A percentile compares a stretch with the other conserved stretches of the same genome.
phyloP scores from a whole-genome alignment of 495 filamentous ascomycete genomes.

The Aspergillus nanangensis region DNA sequence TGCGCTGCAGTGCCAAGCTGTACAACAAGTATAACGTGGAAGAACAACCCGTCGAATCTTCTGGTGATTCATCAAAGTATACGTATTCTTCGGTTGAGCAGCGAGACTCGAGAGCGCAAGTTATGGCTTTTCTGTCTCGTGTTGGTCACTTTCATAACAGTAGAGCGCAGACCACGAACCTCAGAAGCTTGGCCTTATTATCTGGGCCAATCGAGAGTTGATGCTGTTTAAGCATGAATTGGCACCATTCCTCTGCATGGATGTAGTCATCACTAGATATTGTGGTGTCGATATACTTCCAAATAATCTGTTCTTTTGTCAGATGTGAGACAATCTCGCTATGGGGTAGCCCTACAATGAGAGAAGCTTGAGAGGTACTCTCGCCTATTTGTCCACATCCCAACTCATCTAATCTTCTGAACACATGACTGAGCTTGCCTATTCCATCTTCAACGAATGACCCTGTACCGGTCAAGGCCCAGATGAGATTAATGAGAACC shows the following conservation, averaged over 20 bases:
- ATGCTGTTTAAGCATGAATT: slow-evolving; percentile 55
- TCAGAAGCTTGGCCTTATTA: slow-evolving; percentile 64
- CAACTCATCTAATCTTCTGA: slow-evolving; percentile 30
- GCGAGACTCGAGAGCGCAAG: slow-evolving; percentile 56
- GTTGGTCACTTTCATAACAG: slow-evolving; percentile 15
- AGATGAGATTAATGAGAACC: slow-evolving; percentile 56
- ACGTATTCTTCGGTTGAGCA: slow-evolving; percentile 48
- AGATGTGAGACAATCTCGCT: slow-evolving; percentile 6
- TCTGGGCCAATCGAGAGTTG: slow-evolving; percentile 57
- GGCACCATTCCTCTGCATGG: slow-evolving; percentile 66
- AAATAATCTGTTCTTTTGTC: slow-evolving; percentile 54
- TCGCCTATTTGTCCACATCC: slow-evolving; percentile 37
- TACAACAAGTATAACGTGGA: slow-evolving; percentile 70
- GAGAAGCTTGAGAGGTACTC: slow-evolving; percentile 62
- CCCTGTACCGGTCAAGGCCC: slow-evolving; percentile 45
- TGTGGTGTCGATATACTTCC: slow-evolving; percentile 65
- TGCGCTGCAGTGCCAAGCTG: slow-evolving; percentile 61
- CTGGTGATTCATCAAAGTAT: slow-evolving; percentile 57
- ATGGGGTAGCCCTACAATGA: slow-evolving; percentile 50
- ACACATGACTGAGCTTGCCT: slow-evolving; percentile 28
- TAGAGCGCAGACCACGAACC: slow-evolving; percentile 38
- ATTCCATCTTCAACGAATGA: slow-evolving; percentile 12
- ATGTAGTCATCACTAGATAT: slow-evolving; percentile 49
- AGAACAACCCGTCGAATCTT: slow-evolving; percentile 49
- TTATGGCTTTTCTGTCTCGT: slow-evolving; percentile 58